A percentile compares a stretch with the other conserved stretches of the same genome.
phyloP scores from a whole-genome alignment of 2,329 filamentous ascomycete species.

The Setomelanomma holmii region DNA sequence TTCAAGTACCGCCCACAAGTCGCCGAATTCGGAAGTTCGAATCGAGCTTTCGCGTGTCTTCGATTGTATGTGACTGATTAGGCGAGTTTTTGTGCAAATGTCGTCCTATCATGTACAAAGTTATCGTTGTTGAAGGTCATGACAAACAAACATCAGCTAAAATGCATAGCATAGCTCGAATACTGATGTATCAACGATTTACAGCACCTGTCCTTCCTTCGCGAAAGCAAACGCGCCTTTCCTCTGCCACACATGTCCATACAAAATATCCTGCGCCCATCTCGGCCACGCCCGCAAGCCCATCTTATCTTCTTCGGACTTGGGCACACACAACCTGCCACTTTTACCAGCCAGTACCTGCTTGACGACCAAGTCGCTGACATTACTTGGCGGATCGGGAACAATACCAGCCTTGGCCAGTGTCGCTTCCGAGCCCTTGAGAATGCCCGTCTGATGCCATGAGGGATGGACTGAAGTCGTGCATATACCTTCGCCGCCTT shows the following conservation, averaged over 20 bases:
- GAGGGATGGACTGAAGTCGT: slow-evolving; percentile 37
- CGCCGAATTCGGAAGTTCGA: too few species aligned
- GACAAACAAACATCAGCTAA: too few species aligned
- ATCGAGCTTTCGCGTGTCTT: too few species aligned
- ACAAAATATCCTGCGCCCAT: slow-evolving; percentile 34
- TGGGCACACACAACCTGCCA: slow-evolving; percentile 31
- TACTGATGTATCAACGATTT: too few species aligned
- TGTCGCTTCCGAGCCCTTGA: slow-evolving; percentile 23
- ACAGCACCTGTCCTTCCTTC: background rate
- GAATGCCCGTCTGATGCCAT: slow-evolving; percentile 35
- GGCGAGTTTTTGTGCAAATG: too few species aligned
- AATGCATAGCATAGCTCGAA: too few species aligned
- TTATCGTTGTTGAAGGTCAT: too few species aligned
- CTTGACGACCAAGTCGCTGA: slow-evolving; percentile 29
- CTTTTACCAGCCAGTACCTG: slow-evolving; percentile 33
- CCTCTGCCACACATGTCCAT: slow-evolving; percentile 20
- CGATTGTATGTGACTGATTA: too few species aligned
- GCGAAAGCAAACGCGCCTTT: slow-evolving; percentile 4
- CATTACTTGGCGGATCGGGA: slow-evolving; percentile 24
- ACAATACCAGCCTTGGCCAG: slow-evolving; percentile 22
- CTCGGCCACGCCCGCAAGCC: slow-evolving; percentile 26
- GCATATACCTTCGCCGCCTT: slow-evolving; percentile 32
- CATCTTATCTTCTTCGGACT: slow-evolving; percentile 15
- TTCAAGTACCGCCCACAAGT: too few species aligned
- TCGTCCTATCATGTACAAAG: too few species aligned